Evolutionary conservation across 164 flowering plant genomes (phyloP), one percentile per base, ranked within the genome.

Genomic region (Brasenia schreberi): DNA sequence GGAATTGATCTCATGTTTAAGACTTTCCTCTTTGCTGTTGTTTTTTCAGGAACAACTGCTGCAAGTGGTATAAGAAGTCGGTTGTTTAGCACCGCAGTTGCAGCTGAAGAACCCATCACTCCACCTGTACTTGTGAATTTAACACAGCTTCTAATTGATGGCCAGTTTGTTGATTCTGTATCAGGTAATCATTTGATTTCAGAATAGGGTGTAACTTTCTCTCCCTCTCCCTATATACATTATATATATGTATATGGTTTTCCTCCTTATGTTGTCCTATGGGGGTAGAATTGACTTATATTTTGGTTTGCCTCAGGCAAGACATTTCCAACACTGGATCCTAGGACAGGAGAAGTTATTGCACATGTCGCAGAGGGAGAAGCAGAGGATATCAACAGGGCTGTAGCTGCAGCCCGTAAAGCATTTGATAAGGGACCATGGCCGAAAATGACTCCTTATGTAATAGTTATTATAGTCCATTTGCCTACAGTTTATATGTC

Each of bases 341-440:
- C 90, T 4, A 77, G 94, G 69, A 81, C 94, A 6, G 94, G 86
- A 44, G 74, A 84, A 1, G 84, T 83, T 56, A 88, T 88, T 70
- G 80, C 90, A 19, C 69, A 86, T 67, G 84, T 88, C 58, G 81
- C 94, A 23, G 90, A 86, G 74, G 89, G 89, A 60, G 89, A 84
- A 62, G 73, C 68, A 0, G 90, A 83, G 75, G 94, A 86, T 69
- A 42, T 86, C 10, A 74, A 87, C 68, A 74, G 83, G 19, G 90
- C 94, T 19, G 94, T 86, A 5, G 42, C 82, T 64, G 85, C 89
- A 68, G 89, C 89, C 60, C 86, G 90, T 19, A 84, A 74, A 72
- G 90, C 93, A 16, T 86, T 88, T 68, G 90, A 87, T 70, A 78
- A 83, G 63, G 90, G 90, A 68, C 87, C 90, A 5, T 87, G 93